Evolutionary conservation across 352 stramenopile genomes (phyloP).

Genomic region (Pythium aristosporum): DNA sequence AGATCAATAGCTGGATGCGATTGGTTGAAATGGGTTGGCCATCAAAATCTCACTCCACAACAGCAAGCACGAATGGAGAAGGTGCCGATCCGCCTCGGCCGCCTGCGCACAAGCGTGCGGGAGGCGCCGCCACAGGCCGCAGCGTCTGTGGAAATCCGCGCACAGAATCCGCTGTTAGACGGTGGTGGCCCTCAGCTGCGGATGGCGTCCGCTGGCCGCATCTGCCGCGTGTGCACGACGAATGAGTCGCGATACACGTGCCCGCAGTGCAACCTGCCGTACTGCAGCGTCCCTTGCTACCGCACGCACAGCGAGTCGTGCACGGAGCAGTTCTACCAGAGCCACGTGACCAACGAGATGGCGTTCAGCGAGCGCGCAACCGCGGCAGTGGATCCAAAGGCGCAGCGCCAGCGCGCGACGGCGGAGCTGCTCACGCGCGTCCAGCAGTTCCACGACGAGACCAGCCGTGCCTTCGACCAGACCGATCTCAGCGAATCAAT

Average conservation of each 20-base stretch:
- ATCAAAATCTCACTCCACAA: conserved; percentile 4
- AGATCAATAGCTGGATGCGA: not conserved
- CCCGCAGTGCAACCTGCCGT: conserved; percentile 75
- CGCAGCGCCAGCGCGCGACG: conserved; percentile 34
- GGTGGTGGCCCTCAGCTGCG: not conserved
- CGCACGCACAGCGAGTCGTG: conserved; percentile 62
- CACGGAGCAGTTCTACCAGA: conserved; percentile 81
- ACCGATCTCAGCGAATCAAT: not conserved
- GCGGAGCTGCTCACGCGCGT: conserved; percentile 52
- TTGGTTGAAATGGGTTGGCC: conserved; percentile 19
- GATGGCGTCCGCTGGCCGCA: conserved; percentile 26
- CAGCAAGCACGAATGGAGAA: conserved; percentile 33
- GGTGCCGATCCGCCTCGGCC: conserved; percentile 65
- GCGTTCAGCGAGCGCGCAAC: conserved; percentile 32
- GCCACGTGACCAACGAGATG: conserved; percentile 61
- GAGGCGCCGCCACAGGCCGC: conserved; percentile 20
- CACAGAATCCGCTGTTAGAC: not conserved
- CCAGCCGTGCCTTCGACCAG: conserved; percentile 23
- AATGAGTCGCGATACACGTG: conserved; percentile 75
- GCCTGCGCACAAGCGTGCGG: conserved; percentile 43
- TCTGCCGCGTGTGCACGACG: conserved; percentile 69
- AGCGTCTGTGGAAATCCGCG: not conserved
- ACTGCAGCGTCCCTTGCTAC: conserved; percentile 83
- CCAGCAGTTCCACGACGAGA: conserved; percentile 57
- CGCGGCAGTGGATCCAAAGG: conserved; percentile 26